A percentile compares a stretch with the other conserved stretches of the same genome.
phyloP scores from a whole-genome alignment of 495 filamentous ascomycete genomes.

The Rhypophila decipiens region DNA sequence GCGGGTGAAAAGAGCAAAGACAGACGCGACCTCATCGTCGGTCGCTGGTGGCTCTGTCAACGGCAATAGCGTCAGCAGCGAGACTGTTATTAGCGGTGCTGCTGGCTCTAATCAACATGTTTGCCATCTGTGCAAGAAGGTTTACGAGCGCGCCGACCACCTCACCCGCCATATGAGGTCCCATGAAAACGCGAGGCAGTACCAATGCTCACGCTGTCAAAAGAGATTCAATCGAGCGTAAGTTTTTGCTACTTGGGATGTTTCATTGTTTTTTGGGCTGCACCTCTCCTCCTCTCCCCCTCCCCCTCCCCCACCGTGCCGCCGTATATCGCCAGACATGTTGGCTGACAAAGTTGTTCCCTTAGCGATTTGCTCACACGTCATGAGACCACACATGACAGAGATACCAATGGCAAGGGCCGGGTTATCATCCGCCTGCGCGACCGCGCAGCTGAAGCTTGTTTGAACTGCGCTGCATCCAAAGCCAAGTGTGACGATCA shows the following conservation, averaged over 20 bases:
- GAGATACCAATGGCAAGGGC: constrained; percentile 15
- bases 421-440: constrained; percentile 13
- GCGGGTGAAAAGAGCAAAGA: constrained; percentile 7
- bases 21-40: constrained; percentile 1
- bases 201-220: constrained; percentile 17
- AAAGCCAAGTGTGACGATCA: constrained; percentile 21
- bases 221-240: constrained; percentile 22
- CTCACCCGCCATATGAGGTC: constrained; percentile 19
- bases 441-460: constrained; percentile 17
- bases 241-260: not conserved
- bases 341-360: not conserved
- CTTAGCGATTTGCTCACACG: constrained; percentile 18
- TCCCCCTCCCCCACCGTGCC: constrained; percentile 1
- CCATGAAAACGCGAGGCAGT: constrained; percentile 20
- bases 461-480: constrained; percentile 13
- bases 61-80: not conserved
- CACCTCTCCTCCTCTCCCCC: not conserved
- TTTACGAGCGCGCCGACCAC: constrained; percentile 21
- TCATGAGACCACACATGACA: constrained; percentile 19
- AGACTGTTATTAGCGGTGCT: too few species aligned
- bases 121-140: constrained; percentile 14
- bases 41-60: not conserved
- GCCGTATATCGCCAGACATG: not conserved
- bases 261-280: too few species aligned
- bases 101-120: too few species aligned